A percentile compares a stretch with the other conserved stretches of the same genome.
Conservation (phyloP, 495 filamentous ascomycete genomes). For the Tuber melanosporum region DNA sequence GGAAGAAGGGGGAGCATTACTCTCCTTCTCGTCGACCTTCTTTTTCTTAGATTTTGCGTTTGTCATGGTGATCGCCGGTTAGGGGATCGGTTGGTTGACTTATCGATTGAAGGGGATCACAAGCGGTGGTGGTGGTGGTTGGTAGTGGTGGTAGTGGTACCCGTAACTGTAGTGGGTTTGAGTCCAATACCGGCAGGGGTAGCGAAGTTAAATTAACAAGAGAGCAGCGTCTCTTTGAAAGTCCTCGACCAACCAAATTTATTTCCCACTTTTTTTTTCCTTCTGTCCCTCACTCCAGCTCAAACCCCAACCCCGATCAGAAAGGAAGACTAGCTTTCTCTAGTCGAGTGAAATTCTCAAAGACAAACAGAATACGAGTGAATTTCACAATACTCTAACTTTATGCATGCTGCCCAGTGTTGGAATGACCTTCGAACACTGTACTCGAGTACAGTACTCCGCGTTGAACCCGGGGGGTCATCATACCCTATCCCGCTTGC, state of each 20-base stretch:
- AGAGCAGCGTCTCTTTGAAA: background rate
- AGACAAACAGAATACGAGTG: background rate
- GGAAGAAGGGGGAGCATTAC: conserved; percentile 13
- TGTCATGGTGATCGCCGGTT: conserved; percentile 15
- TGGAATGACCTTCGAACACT: background rate
- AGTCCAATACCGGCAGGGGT: background rate
- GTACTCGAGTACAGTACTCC: too few relatives aligned
- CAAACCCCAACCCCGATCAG: conserved; percentile 6
- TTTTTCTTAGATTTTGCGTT: conserved; percentile 27
- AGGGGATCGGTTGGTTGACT: background rate
- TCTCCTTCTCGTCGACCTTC: conserved; percentile 25
- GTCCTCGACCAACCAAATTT: conserved; percentile 11
- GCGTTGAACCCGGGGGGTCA: background rate
- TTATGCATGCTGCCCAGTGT: background rate
- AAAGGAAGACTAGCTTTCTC: background rate
- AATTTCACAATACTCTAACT: background rate
- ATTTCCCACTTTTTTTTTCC: background rate
- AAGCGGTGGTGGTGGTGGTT: background rate
- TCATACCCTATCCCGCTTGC: background rate
- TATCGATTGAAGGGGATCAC: background rate
- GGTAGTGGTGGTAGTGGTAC: conserved; percentile 2
- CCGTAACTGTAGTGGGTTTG: background rate
- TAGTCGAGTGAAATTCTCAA: background rate
- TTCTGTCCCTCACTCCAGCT: background rate
- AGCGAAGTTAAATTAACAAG: background rate